Percentiles rank a stretch among this genome's conserved stretches.
Conservation (phyloP, 2,329 filamentous ascomycete genomes). For the Ophiostoma angusticollis region DNA sequence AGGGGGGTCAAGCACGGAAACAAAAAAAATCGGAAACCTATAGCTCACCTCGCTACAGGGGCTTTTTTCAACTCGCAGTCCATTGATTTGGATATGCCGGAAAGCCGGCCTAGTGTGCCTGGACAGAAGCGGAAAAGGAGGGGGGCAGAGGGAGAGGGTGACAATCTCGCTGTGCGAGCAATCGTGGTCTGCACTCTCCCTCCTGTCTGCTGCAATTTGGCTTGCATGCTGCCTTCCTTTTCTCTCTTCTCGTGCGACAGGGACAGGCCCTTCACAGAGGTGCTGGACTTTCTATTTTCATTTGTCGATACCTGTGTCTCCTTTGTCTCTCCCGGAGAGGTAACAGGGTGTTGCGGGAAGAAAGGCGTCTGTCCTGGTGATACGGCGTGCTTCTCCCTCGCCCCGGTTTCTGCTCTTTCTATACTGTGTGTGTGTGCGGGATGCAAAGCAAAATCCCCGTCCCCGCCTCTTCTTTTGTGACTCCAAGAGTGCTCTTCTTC, state of each 20-base stretch:
- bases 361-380: slow-evolving; percentile 1
- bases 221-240: not conserved
- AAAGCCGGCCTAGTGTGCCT: not conserved
- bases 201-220: not conserved
- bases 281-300: slow-evolving; percentile 10
- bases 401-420: not conserved
- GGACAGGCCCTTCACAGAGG: slow-evolving; percentile 6
- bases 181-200: not conserved
- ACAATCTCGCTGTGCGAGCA: slow-evolving; percentile 9
- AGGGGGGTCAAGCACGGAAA: not conserved
- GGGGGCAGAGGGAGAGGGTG: not conserved
- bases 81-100: not conserved
- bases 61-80: not conserved
- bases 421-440: not conserved
- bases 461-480: not conserved
- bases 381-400: too few species aligned
- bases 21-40: slow-evolving; percentile 2
- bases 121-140: not conserved
- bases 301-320: slow-evolving; percentile 7
- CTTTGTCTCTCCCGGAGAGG: slow-evolving; percentile 9
- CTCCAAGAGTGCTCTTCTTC: not conserved
- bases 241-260: not conserved
- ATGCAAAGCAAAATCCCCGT: not conserved
- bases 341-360: too few species aligned
- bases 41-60: slow-evolving; percentile 13